These are phyloP conservation scores for Apophysomyces ossiformis DNA, from an alignment of 371 early-diverging fungal species.

Conservation along the genomic window DNA sequence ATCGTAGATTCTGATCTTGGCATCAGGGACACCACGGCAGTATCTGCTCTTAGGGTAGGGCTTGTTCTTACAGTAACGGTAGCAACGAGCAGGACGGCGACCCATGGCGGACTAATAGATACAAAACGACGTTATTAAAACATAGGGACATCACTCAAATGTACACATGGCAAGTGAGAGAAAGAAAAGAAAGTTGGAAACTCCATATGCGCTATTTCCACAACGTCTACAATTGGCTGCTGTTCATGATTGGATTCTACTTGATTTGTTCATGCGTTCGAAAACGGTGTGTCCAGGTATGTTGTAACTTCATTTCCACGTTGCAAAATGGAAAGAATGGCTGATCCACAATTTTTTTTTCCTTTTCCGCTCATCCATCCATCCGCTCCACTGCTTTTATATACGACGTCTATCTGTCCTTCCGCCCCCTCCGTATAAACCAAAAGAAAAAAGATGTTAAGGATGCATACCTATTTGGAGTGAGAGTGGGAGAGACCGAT, in stretches of 20 bases:
- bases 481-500: neutral
- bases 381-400: neutral
- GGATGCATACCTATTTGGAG: neutral
- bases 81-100: constrained; percentile 99
- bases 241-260: too few relatives aligned
- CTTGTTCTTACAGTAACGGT: constrained; percentile 99
- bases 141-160: too few relatives aligned
- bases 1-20: constrained; percentile 99
- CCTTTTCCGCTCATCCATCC: neutral
- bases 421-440: neutral
- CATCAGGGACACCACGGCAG: constrained; percentile 99
- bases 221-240: too few relatives aligned
- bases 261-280: too few relatives aligned
- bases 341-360: too few relatives aligned
- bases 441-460: neutral
- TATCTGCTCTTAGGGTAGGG: constrained; percentile 99
- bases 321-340: too few relatives aligned
- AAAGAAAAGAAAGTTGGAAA: neutral
- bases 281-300: too few relatives aligned
- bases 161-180: neutral
- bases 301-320: too few relatives aligned
- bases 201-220: too few relatives aligned
- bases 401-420: neutral
- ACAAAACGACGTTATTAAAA: neutral
- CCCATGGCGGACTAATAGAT: constrained; percentile 69